These are phyloP conservation scores for Rhizopogon vinicolor DNA, from an alignment of 768 basidiomycete species.

Conservation along the genomic window DNA sequence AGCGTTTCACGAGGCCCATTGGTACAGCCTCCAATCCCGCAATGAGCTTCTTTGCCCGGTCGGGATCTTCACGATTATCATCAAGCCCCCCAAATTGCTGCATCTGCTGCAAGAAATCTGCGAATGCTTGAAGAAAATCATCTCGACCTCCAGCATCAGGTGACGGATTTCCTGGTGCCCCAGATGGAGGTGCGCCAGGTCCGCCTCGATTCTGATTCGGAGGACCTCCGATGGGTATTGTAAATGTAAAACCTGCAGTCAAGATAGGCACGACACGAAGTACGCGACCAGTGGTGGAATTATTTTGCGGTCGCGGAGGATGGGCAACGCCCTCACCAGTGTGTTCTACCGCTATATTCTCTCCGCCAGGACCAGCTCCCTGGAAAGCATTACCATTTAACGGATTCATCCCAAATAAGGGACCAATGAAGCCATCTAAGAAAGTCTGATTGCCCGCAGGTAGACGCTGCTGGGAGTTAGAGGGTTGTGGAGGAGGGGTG, in stretches of 20 bases:
- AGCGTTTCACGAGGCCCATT: constrained; percentile 56
- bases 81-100: constrained; percentile 19
- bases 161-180: background rate
- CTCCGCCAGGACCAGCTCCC: constrained; percentile 2
- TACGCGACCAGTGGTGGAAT: constrained; percentile 17
- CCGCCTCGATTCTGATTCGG: constrained; percentile 6
- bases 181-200: constrained; percentile 2
- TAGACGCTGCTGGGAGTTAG: constrained; percentile 16
- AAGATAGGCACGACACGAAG: constrained; percentile 19
- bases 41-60: constrained; percentile 59
- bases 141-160: constrained; percentile 10
- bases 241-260: constrained; percentile 29
- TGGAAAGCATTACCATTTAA: constrained; percentile 2
- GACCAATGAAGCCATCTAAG: constrained; percentile 16
- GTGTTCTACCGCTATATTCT: constrained; percentile 18
- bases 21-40: constrained; percentile 65
- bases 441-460: constrained; percentile 2
- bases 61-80: constrained; percentile 55
- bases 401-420: constrained; percentile 19
- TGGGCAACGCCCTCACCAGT: constrained; percentile 23
- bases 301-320: constrained; percentile 13
- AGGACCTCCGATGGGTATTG: constrained; percentile 28
- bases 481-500: constrained; percentile 18
- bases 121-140: constrained; percentile 20
- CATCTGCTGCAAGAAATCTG: constrained; percentile 22